Evolutionary conservation across 176 grass and related monocot species (phyloP).

Genomic region (Rhynchospora pubera): DNA sequence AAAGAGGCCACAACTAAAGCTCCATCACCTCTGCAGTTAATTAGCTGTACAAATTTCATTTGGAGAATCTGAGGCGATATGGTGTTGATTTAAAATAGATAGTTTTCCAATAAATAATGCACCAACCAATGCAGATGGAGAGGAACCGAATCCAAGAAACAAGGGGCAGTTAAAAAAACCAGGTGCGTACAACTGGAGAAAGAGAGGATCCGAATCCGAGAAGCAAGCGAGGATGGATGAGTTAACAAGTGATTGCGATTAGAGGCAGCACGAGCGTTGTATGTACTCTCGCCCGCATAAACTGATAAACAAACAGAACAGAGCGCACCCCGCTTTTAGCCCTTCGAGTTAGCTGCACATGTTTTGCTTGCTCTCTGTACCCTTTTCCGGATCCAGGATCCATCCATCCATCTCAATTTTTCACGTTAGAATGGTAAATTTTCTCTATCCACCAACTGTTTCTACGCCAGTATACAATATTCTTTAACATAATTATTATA

Average conservation of each 20-base stretch:
- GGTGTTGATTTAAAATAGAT: too few species aligned
- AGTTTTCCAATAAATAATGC: too few species aligned
- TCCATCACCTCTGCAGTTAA: too few species aligned
- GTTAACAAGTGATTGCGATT: not conserved
- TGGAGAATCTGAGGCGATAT: too few species aligned
- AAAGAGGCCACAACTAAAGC: too few species aligned
- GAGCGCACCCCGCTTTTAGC: slow-evolving; percentile 3
- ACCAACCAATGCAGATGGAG: too few species aligned
- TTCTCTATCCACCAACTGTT: not conserved
- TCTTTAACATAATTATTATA: not conserved
- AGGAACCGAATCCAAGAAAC: too few species aligned
- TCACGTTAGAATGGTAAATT: not conserved
- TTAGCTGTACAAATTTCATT: too few species aligned
- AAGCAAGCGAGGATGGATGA: not conserved
- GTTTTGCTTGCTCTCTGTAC: not conserved
- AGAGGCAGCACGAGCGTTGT: not conserved
- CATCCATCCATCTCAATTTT: not conserved
- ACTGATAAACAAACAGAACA: slow-evolving; percentile 4
- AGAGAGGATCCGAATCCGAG: not conserved
- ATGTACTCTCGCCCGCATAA: not conserved
- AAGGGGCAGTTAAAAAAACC: not conserved
- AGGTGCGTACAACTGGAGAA: too few species aligned
- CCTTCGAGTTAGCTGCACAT: slow-evolving; percentile 4
- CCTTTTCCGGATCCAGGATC: not conserved
- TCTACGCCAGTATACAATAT: not conserved